Conservation (phyloP, 192 early-diverging fungal species). For the Backusella tarrabulga region DNA sequence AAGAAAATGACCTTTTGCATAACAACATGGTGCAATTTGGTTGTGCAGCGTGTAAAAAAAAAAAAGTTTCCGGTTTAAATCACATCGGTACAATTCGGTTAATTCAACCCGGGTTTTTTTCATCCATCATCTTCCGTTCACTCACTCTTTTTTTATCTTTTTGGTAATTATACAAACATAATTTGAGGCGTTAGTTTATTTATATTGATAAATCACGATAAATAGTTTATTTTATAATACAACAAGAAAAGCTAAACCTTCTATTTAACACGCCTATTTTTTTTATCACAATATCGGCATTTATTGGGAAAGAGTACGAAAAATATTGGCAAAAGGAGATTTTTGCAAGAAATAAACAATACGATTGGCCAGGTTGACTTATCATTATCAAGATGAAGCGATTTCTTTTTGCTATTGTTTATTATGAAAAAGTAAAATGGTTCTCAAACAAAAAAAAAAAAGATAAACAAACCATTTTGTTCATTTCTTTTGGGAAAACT, state of each 20-base stretch:
- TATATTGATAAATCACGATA: background rate
- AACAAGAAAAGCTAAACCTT: too few species aligned
- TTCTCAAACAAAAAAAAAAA: background rate
- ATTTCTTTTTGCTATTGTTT: too few species aligned
- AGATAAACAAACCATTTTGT: background rate
- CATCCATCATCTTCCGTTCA: background rate
- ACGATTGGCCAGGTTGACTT: background rate
- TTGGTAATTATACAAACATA: background rate
- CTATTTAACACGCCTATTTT: background rate
- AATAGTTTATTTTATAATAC: background rate
- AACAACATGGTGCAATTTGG: background rate
- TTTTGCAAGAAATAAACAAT: background rate
- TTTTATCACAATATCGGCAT: background rate
- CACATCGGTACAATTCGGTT: conserved; percentile 1
- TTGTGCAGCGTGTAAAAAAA: background rate
- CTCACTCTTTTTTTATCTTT: background rate
- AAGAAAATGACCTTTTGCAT: background rate
- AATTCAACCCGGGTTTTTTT: background rate
- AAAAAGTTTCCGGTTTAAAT: conserved; percentile 4
- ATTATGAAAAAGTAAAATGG: background rate
- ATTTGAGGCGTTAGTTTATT: background rate
- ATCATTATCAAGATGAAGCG: background rate
- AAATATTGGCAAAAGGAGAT: background rate
- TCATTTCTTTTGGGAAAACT: background rate
- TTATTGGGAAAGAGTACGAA: background rate